Evolutionary conservation across 106 monocot species (phyloP).

Genomic region (Acanthochlamys bracteata): DNA sequence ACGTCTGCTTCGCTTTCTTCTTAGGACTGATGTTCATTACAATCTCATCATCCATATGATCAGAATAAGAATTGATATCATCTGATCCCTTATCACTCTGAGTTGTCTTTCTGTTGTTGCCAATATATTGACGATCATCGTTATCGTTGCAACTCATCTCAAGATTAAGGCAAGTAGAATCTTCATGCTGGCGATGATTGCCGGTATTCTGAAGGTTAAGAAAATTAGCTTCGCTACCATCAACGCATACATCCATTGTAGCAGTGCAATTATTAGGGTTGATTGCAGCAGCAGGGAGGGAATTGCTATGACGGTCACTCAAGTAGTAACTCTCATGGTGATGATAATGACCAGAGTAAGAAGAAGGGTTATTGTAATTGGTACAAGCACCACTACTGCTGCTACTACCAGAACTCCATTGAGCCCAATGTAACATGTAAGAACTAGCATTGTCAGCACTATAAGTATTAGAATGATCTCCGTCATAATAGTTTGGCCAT

Average conservation of each 20-base stretch:
- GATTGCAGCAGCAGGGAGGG: not conserved
- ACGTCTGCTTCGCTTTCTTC: conserved; percentile 9
- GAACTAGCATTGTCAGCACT: not conserved
- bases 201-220: conserved; percentile 1
- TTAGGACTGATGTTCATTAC: conserved; percentile 2
- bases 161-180: conserved; percentile 1
- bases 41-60: not conserved
- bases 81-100: not conserved
- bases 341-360: not conserved
- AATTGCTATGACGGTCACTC: conserved; percentile 4
- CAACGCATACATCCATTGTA: conserved; percentile 9
- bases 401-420: conserved; percentile 8
- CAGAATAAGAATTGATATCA: not conserved
- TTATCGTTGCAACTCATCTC: not conserved
- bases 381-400: conserved; percentile 2
- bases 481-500: not conserved
- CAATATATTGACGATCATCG: not conserved
- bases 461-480: not conserved
- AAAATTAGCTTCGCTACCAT: conserved; percentile 3
- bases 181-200: not conserved
- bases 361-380: conserved; percentile 5
- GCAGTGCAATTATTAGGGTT: not conserved
- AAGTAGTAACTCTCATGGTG: conserved; percentile 14
- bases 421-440: conserved; percentile 14
- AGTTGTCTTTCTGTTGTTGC: not conserved